These are phyloP conservation scores for Evansstolkia leycettana DNA, from an alignment of 495 filamentous ascomycete species.

Conservation along the genomic window DNA sequence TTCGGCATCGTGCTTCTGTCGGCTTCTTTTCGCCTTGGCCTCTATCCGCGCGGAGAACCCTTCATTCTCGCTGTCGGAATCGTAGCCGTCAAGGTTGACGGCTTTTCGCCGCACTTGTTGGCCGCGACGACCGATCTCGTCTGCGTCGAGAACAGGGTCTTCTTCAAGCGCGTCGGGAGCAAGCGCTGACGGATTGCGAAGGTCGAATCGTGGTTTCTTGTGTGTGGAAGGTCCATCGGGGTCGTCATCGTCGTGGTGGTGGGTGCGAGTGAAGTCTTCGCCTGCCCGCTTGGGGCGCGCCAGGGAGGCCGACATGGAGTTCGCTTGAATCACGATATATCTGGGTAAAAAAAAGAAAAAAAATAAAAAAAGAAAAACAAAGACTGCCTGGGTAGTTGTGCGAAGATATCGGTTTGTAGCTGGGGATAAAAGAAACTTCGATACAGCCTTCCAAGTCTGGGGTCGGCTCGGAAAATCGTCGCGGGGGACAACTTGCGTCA, in stretches of 20 bases:
- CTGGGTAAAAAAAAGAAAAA: background rate
- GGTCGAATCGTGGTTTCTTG: conserved; percentile 90
- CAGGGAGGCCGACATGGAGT: conserved; percentile 47
- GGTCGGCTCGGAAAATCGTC: conserved; percentile 37
- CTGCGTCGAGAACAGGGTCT: conserved; percentile 72
- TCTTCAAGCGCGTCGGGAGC: conserved; percentile 69
- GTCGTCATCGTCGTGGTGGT: conserved; percentile 46
- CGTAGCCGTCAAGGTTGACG: conserved; percentile 92
- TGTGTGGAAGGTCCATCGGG: conserved; percentile 32
- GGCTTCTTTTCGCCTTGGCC: conserved; percentile 39
- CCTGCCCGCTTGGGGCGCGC: conserved; percentile 72
- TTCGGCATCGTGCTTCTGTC: conserved; percentile 31
- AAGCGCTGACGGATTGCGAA: conserved; percentile 84
- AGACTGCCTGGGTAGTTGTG: too few species aligned
- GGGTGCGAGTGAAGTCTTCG: conserved; percentile 64
- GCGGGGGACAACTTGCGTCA: conserved; percentile 32
- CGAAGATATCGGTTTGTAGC: too few species aligned
- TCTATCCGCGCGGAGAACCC: conserved; percentile 64
- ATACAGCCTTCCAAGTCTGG: conserved; percentile 11
- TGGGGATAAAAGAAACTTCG: conserved; percentile 4
- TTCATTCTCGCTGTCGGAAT: conserved; percentile 88
- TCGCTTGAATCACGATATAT: background rate
- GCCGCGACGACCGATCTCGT: conserved; percentile 78
- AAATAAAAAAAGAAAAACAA: too few species aligned
- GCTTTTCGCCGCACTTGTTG: conserved; percentile 76